phyloP scores from a whole-genome alignment of 768 basidiomycete genomes.

The Ephemerocybe angulata region DNA sequence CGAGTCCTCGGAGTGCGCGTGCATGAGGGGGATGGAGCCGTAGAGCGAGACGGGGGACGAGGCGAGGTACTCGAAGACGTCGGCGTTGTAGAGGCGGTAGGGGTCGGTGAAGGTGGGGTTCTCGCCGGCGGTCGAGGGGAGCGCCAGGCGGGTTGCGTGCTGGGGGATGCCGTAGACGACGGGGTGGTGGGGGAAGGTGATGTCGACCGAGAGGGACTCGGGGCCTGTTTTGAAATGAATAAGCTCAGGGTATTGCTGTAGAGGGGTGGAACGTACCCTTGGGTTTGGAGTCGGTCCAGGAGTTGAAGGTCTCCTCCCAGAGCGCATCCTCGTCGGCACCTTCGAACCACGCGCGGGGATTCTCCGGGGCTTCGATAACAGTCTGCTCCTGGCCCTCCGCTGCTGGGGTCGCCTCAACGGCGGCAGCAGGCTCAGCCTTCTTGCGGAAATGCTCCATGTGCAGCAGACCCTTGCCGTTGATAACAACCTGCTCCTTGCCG shows the following conservation, averaged over 20 bases:
- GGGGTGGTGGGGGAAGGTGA: slow-evolving; percentile 87
- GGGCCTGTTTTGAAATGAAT: slow-evolving; percentile 58
- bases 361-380: slow-evolving; percentile 46
- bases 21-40: slow-evolving; percentile 88
- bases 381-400: slow-evolving; percentile 50
- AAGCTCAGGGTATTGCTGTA: neutral
- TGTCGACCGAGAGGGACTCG: slow-evolving; percentile 88
- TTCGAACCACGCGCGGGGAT: slow-evolving; percentile 78
- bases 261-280: slow-evolving; percentile 60
- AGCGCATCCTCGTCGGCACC: slow-evolving; percentile 77
- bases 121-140: slow-evolving; percentile 85
- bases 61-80: slow-evolving; percentile 94
- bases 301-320: slow-evolving; percentile 86
- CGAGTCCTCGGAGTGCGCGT: slow-evolving; percentile 83
- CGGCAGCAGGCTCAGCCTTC: slow-evolving; percentile 44
- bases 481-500: slow-evolving; percentile 78
- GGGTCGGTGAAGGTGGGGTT: slow-evolving; percentile 79
- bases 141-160: slow-evolving; percentile 85
- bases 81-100: slow-evolving; percentile 91
- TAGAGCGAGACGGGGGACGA: slow-evolving; percentile 80
- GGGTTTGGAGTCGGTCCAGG: slow-evolving; percentile 92
- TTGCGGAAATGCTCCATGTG: slow-evolving; percentile 98
- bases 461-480: slow-evolving; percentile 86
- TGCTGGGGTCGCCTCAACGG: slow-evolving; percentile 38
- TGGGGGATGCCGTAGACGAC: slow-evolving; percentile 96